Percentiles rank a stretch among this genome's conserved stretches.
phyloP scores from a whole-genome alignment of 1,139 yeast species.

The Diutina mesorugosa region DNA sequence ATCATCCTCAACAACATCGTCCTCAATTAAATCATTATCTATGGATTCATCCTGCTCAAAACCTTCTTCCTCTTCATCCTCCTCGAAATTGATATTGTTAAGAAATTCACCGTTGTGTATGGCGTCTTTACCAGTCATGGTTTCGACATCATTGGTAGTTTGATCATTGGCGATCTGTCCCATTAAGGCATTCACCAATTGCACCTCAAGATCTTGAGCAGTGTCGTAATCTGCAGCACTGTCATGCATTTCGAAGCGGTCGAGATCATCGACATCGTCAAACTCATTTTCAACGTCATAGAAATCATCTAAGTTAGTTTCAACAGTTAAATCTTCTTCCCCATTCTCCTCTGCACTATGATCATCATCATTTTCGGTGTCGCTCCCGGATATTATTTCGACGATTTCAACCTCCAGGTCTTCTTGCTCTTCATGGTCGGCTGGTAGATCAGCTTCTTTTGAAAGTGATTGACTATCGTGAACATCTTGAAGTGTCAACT shows the following conservation, averaged over 20 bases:
- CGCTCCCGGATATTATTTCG: slow-evolving; percentile 1
- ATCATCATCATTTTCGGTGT: slow-evolving; percentile 4
- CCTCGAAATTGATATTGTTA: not conserved
- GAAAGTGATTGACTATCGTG: not conserved
- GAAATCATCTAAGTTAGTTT: slow-evolving; percentile 1
- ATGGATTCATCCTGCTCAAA: slow-evolving; percentile 3
- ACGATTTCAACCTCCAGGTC: slow-evolving; percentile 4
- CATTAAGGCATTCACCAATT: slow-evolving; percentile 5
- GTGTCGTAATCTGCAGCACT: slow-evolving; percentile 10
- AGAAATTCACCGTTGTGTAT: not conserved
- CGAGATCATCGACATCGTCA: not conserved
- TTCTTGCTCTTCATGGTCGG: slow-evolving; percentile 4
- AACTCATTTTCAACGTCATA: slow-evolving; percentile 1
- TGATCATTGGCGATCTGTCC: slow-evolving; percentile 10
- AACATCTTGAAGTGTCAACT: not conserved
- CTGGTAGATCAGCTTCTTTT: slow-evolving; percentile 2
- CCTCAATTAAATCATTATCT: not conserved
- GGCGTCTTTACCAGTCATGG: slow-evolving; percentile 3
- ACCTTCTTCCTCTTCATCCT: slow-evolving; percentile 5
- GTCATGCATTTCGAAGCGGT: slow-evolving; percentile 8
- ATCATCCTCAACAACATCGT: not conserved
- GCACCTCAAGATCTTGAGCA: slow-evolving; percentile 12
- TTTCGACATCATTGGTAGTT: slow-evolving; percentile 11
- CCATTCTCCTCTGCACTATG: not conserved
- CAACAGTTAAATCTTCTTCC: not conserved